Evolutionary conservation across 306 rosid species (phyloP).

Genomic region (Casuarina equisetifolia): DNA sequence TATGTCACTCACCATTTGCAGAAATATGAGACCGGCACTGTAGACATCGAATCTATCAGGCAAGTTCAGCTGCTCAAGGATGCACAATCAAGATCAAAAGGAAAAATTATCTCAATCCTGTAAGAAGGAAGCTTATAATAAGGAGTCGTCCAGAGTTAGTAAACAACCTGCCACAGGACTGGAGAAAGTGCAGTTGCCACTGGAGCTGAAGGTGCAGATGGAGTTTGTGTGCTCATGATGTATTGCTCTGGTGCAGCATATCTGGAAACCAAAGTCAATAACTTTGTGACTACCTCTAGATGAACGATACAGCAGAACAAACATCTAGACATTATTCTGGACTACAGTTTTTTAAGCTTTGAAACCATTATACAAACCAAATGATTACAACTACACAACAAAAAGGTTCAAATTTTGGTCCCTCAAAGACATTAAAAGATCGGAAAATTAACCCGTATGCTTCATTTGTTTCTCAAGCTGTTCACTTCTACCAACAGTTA

Average conservation of each 20-base stretch:
- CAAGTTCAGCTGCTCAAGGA: conserved; percentile 72
- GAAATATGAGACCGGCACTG: conserved; percentile 89
- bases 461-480: conserved; percentile 6
- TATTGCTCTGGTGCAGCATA: conserved; percentile 97
- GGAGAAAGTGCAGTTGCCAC: conserved; percentile 98
- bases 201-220: conserved; percentile 95
- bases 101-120: conserved; percentile 23
- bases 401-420: not conserved
- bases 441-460: conserved; percentile 6
- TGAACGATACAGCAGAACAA: not conserved
- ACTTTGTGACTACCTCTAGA: not conserved
- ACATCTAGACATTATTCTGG: not conserved
- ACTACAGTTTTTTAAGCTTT: not conserved
- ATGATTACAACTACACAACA: not conserved
- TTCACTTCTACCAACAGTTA: conserved; percentile 12
- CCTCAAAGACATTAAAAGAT: not conserved
- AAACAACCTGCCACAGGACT: conserved; percentile 87
- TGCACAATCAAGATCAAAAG: conserved; percentile 24
- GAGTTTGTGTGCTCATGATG: conserved; percentile 99
- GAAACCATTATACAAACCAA: not conserved
- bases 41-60: conserved; percentile 94
- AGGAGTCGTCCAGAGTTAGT: conserved; percentile 16
- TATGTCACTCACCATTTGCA: conserved; percentile 79
- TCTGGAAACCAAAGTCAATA: conserved; percentile 41
- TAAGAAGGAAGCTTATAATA: conserved; percentile 12